phyloP scores from a whole-genome alignment of 371 early-diverging fungal genomes.

The Mortierella sp. region DNA sequence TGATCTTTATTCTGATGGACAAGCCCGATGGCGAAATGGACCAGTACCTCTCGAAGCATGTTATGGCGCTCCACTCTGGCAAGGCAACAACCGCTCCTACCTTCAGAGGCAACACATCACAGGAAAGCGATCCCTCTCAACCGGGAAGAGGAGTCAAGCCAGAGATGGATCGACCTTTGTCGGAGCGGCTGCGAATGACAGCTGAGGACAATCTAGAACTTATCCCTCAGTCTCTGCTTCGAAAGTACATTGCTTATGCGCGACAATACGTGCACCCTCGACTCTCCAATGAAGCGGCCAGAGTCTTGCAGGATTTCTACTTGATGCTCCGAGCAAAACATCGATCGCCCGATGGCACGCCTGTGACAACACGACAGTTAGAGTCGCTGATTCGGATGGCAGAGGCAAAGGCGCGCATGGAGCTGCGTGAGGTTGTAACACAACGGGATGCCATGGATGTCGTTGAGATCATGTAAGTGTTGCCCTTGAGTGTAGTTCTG shows the following conservation, averaged over 20 bases:
- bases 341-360: conserved; percentile 77
- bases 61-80: conserved; percentile 91
- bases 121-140: conserved; percentile 20
- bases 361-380: conserved; percentile 98
- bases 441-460: conserved; percentile 91
- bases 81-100: conserved; percentile 74
- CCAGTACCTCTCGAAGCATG: conserved; percentile 89
- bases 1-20: conserved; percentile 96
- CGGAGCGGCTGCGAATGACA: conserved; percentile 61
- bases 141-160: conserved; percentile 62
- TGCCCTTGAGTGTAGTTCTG: not conserved
- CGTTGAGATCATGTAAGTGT: conserved; percentile 75
- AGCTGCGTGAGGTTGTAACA: conserved; percentile 88
- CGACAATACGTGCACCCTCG: conserved; percentile 81
- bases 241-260: conserved; percentile 87
- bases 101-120: conserved; percentile 60
- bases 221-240: conserved; percentile 69
- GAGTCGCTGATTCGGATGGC: conserved; percentile 98
- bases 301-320: conserved; percentile 80
- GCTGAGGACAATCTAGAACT: conserved; percentile 65
- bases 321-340: conserved; percentile 77
- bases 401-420: conserved; percentile 97
- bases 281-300: conserved; percentile 67
- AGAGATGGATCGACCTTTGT: conserved; percentile 65
- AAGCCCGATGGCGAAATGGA: conserved; percentile 89